A percentile compares a stretch with the other conserved stretches of the same genome.
Conservation (phyloP, 768 basidiomycete species). For the Lyophyllum shimeji region DNA sequence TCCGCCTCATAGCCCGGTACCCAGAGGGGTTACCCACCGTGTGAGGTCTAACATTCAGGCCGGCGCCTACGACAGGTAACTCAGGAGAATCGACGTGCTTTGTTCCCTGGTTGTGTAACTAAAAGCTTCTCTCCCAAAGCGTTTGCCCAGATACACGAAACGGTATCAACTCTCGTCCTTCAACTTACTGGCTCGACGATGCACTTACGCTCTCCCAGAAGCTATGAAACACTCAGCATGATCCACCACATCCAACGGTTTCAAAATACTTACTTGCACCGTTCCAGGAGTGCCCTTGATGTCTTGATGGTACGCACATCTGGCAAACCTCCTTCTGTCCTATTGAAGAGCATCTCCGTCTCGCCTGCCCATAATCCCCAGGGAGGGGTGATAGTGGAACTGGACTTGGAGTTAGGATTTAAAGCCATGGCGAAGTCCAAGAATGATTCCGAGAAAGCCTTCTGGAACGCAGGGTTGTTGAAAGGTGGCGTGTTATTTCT, state of each 20-base stretch:
- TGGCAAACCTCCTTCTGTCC: conserved; percentile 28
- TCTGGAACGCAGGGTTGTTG: conserved; percentile 33
- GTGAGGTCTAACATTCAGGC: too few species aligned
- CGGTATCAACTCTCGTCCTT: background rate
- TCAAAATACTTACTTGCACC: conserved; percentile 30
- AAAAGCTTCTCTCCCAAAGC: too few species aligned
- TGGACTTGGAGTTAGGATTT: conserved; percentile 31
- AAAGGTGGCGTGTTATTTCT: conserved; percentile 24
- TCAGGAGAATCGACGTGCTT: too few species aligned
- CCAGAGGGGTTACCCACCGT: too few species aligned
- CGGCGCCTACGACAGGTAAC: too few species aligned
- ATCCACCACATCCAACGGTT: background rate
- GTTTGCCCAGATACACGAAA: background rate
- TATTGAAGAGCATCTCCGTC: conserved; percentile 49
- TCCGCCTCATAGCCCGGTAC: too few species aligned
- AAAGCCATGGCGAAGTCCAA: conserved; percentile 31
- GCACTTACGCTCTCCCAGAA: conserved; percentile 30
- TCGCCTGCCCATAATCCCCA: conserved; percentile 30
- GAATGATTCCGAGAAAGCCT: conserved; percentile 38
- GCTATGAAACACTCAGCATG: conserved; percentile 9
- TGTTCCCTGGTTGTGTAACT: too few species aligned
- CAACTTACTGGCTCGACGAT: conserved; percentile 20
- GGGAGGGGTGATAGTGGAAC: conserved; percentile 34
- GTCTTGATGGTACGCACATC: conserved; percentile 31
- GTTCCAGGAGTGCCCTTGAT: conserved; percentile 26